Evolutionary conservation across 805 yeast genomes (phyloP).

Genomic region (Metschnikowia sp.): DNA sequence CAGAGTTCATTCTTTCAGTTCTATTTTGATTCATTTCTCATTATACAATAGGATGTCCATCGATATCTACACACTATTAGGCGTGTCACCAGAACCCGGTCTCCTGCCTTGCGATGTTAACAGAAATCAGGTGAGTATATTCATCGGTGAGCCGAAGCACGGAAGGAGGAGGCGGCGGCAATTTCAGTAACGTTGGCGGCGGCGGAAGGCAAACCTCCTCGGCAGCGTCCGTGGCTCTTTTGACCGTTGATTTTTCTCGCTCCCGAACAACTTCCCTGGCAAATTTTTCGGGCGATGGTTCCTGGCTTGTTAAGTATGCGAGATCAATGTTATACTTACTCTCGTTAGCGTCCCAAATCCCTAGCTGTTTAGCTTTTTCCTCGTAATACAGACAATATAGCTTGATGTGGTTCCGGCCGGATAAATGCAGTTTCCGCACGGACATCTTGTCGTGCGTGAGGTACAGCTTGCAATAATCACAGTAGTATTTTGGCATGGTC

Average conservation of each 20-base stretch:
- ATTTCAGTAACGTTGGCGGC: conserved; percentile 14
- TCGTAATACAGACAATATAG: conserved; percentile 75
- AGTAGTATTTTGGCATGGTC: conserved; percentile 67
- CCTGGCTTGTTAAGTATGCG: conserved; percentile 30
- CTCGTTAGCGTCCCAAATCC: conserved; percentile 30
- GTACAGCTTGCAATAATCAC: conserved; percentile 81
- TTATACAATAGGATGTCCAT: neutral
- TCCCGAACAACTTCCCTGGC: conserved; percentile 11
- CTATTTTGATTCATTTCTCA: neutral
- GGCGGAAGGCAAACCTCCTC: conserved; percentile 19
- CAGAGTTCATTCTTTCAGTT: neutral
- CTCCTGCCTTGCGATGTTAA: conserved; percentile 14
- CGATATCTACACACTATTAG: neutral
- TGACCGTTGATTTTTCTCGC: conserved; percentile 14
- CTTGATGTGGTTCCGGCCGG: conserved; percentile 73
- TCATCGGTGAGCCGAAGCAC: conserved; percentile 15
- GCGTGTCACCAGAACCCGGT: conserved; percentile 8
- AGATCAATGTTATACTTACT: conserved; percentile 35
- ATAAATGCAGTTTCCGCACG: conserved; percentile 75
- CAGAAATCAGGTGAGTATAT: conserved; percentile 9
- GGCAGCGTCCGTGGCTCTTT: conserved; percentile 10
- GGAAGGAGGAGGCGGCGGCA: conserved; percentile 20
- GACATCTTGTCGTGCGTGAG: conserved; percentile 86
- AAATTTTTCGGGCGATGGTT: conserved; percentile 23
- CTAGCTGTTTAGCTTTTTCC: conserved; percentile 29